phyloP scores from a whole-genome alignment of 2,329 filamentous ascomycete species.

The Cercospora sesami region DNA sequence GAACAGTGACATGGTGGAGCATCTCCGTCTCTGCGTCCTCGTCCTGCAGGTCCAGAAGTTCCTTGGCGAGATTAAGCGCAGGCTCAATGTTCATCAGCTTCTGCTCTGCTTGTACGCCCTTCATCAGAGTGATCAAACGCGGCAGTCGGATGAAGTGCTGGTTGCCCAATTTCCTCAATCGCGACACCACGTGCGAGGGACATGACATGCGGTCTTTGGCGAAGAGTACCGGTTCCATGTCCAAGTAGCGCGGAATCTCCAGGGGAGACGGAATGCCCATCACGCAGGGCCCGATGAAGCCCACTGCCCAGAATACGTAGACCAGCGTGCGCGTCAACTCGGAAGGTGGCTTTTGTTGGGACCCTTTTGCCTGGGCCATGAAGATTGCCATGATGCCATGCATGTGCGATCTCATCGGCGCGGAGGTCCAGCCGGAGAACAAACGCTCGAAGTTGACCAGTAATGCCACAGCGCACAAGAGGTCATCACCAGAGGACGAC shows the following conservation, averaged over 20 bases:
- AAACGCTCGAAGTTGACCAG: conserved; percentile 24
- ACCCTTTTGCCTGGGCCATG: conserved; percentile 13
- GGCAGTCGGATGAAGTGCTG: conserved; percentile 26
- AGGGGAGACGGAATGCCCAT: conserved; percentile 21
- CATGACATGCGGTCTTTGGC: conserved; percentile 17
- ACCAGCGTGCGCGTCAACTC: conserved; percentile 21
- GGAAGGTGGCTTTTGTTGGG: conserved; percentile 11
- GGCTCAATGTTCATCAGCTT: conserved; percentile 12
- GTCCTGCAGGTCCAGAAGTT: conserved; percentile 19
- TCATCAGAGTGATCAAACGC: conserved; percentile 19
- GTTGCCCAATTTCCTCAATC: conserved; percentile 20
- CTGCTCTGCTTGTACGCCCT: conserved; percentile 11
- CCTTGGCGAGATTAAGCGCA: conserved; percentile 16
- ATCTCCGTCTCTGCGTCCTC: conserved; percentile 20
- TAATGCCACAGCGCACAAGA: conserved; percentile 19
- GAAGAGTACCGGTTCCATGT: conserved; percentile 20
- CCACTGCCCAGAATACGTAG: conserved; percentile 24
- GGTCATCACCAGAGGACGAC: conserved; percentile 16
- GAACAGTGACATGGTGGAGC: conserved; percentile 22
- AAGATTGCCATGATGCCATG: conserved; percentile 23
- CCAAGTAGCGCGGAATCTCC: conserved; percentile 19
- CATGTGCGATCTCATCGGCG: conserved; percentile 24
- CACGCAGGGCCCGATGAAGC: conserved; percentile 25
- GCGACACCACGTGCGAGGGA: conserved; percentile 9
- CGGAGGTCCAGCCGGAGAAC: conserved; percentile 23